Evolutionary conservation across 2,329 filamentous ascomycete species (phyloP).

Genomic region (Lachnellula cervina): DNA sequence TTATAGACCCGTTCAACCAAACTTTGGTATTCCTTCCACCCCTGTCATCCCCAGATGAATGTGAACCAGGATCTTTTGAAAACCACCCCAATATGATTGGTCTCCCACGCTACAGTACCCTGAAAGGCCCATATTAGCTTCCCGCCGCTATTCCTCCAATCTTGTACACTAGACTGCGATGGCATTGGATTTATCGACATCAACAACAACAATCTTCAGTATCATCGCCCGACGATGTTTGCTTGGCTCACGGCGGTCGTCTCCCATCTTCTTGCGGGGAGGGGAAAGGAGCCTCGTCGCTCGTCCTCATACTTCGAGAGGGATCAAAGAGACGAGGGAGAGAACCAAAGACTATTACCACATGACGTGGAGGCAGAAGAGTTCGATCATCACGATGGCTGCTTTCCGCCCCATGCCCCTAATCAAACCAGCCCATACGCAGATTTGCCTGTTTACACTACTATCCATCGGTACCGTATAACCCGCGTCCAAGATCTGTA

Average conservation of each 20-base stretch:
- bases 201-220: conserved; percentile 26
- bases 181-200: too few relatives aligned
- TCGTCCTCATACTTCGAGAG: neutral
- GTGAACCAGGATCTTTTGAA: too few relatives aligned
- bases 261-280: neutral
- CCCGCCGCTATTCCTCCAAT: neutral
- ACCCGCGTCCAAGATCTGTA: neutral
- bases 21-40: too few relatives aligned
- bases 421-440: conserved; percentile 22
- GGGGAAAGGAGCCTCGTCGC: neutral
- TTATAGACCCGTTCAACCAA: too few relatives aligned
- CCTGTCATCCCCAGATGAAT: too few relatives aligned
- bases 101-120: too few relatives aligned
- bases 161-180: neutral
- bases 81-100: too few relatives aligned
- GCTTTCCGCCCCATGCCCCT: conserved; percentile 24
- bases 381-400: conserved; percentile 19
- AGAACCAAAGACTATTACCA: conserved; percentile 10
- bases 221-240: conserved; percentile 36
- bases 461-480: conserved; percentile 56
- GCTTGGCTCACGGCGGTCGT: neutral
- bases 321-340: conserved; percentile 2
- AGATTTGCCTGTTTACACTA: conserved; percentile 67
- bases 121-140: too few relatives aligned
- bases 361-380: conserved; percentile 17